These are phyloP conservation scores for Pichia sp. DNA, from an alignment of 1,139 yeast species.

Conservation along the genomic window DNA sequence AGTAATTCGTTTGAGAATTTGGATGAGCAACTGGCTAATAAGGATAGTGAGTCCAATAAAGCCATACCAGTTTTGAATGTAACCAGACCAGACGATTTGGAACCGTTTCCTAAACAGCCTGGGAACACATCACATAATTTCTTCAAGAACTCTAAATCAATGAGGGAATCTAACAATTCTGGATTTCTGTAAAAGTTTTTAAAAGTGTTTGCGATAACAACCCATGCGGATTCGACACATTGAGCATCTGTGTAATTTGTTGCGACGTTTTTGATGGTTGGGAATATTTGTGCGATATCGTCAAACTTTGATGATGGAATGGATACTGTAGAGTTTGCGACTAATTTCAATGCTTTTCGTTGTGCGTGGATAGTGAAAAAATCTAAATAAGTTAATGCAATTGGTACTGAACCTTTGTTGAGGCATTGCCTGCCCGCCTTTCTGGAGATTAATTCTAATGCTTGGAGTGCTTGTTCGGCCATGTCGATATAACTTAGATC, in stretches of 20 bases:
- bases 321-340: slow-evolving; percentile 69
- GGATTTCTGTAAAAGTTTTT: slow-evolving; percentile 50
- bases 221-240: slow-evolving; percentile 70
- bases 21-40: slow-evolving; percentile 40
- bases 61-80: slow-evolving; percentile 37
- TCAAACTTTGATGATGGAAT: slow-evolving; percentile 46
- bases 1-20: slow-evolving; percentile 42
- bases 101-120: slow-evolving; percentile 25
- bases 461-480: slow-evolving; percentile 88
- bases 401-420: slow-evolving; percentile 59
- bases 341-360: slow-evolving; percentile 73
- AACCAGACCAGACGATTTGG: slow-evolving; percentile 24
- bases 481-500: slow-evolving; percentile 86
- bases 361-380: slow-evolving; percentile 91
- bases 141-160: slow-evolving; percentile 34
- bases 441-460: slow-evolving; percentile 66
- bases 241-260: slow-evolving; percentile 55
- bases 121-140: slow-evolving; percentile 32
- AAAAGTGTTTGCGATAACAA: slow-evolving; percentile 62
- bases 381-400: slow-evolving; percentile 75
- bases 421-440: slow-evolving; percentile 51
- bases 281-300: slow-evolving; percentile 56
- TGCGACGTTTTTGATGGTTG: slow-evolving; percentile 60
- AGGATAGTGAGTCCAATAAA: slow-evolving; percentile 43
- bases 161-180: slow-evolving; percentile 46